Conservation (phyloP, 1,284 basidiomycete genomes). For the Wolfiporia cocos region DNA sequence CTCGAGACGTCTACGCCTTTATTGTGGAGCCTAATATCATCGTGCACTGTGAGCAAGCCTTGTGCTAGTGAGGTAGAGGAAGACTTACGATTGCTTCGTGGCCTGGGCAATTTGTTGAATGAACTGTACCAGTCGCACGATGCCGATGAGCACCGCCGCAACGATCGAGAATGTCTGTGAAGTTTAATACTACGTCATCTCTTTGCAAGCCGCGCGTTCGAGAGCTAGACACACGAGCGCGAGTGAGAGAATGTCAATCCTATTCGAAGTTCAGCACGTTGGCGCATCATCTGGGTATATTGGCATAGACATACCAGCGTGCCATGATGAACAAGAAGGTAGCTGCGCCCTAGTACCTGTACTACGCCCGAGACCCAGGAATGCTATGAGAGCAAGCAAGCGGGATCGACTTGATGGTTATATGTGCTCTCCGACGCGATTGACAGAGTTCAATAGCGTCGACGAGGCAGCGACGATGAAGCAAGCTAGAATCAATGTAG, state of each 20-base stretch:
- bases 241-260: constrained; percentile 10
- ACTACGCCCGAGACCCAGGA: no score
- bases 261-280: neutral
- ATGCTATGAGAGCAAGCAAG: neutral
- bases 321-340: no score
- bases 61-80: neutral
- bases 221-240: constrained; percentile 4
- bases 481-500: neutral
- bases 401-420: no score
- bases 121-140: constrained; percentile 7
- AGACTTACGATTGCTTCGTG: constrained; percentile 18
- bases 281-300: neutral
- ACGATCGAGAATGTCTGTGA: constrained; percentile 15
- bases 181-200: neutral
- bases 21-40: constrained; percentile 40
- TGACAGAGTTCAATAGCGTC: neutral
- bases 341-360: no score
- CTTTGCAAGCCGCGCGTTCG: neutral
- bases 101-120: constrained; percentile 11
- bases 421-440: neutral
- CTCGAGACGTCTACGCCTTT: constrained; percentile 49
- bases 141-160: constrained; percentile 9
- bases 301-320: constrained; percentile 3
- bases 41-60: neutral
- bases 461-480: neutral